Percentiles rank a stretch among this genome's conserved stretches.
phyloP scores from a whole-genome alignment of 108 stramenopile genomes.

The Chaetoceros tenuissimus region DNA sequence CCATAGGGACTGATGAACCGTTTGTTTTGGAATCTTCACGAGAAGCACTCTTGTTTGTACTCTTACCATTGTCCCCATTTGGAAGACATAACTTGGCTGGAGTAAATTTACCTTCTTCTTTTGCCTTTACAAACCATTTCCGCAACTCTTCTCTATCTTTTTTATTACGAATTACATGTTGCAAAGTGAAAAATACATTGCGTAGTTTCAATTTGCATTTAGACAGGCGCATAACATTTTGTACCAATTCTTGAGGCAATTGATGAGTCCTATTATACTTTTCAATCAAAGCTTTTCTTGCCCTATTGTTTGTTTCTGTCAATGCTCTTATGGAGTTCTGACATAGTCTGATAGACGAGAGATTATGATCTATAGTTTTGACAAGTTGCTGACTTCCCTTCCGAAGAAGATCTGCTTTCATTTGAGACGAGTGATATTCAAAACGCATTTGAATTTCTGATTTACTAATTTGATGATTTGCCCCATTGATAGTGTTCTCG shows the following conservation, averaged over 20 bases:
- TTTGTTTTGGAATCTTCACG: slow-evolving; percentile 23
- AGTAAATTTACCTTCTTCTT: slow-evolving; percentile 1
- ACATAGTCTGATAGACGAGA: slow-evolving; percentile 20
- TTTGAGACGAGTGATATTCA: neutral
- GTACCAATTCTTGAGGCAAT: slow-evolving; percentile 56
- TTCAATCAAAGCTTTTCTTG: slow-evolving; percentile 24
- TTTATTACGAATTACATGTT: slow-evolving; percentile 13
- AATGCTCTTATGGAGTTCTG: slow-evolving; percentile 29
- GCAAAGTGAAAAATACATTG: slow-evolving; percentile 31
- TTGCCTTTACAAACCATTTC: slow-evolving; percentile 6
- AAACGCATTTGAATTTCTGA: neutral
- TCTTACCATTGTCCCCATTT: slow-evolving; percentile 11
- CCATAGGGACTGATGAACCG: slow-evolving; percentile 12
- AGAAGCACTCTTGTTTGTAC: slow-evolving; percentile 6
- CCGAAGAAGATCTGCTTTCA: neutral
- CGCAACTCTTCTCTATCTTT: neutral
- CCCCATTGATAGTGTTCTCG: neutral
- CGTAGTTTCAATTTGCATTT: slow-evolving; percentile 41
- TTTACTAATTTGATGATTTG: neutral
- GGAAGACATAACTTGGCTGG: slow-evolving; percentile 18
- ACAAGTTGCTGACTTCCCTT: slow-evolving; percentile 9
- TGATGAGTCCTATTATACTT: slow-evolving; percentile 18
- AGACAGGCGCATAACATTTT: slow-evolving; percentile 44
- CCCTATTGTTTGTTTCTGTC: slow-evolving; percentile 25
- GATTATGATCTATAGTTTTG: slow-evolving; percentile 17